phyloP scores from a whole-genome alignment of 73 alveolate species.

The Uronychia setigera region DNA sequence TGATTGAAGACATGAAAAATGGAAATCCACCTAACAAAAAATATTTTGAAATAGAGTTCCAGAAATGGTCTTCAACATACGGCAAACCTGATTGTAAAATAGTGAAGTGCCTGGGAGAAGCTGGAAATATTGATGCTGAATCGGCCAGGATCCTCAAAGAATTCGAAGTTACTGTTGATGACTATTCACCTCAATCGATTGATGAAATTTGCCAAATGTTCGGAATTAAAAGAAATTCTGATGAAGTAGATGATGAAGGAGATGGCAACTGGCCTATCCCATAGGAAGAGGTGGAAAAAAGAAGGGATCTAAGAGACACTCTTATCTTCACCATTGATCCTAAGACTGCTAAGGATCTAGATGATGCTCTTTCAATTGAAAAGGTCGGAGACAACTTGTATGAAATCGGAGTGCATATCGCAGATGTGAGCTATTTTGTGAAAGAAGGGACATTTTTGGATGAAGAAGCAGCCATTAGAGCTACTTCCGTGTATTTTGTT shows the following conservation, averaged over 20 bases:
- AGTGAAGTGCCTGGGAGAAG: slow-evolving; percentile 41
- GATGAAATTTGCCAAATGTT: slow-evolving; percentile 16
- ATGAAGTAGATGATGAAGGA: slow-evolving; percentile 29
- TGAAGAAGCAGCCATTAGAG: slow-evolving; percentile 84
- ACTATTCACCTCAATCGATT: slow-evolving; percentile 27
- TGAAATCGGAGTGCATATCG: slow-evolving; percentile 97
- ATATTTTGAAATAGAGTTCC: slow-evolving; percentile 24
- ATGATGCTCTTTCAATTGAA: slow-evolving; percentile 90
- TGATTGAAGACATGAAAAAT: slow-evolving; percentile 13
- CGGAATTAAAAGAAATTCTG: slow-evolving; percentile 34
- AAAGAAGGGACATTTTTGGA: slow-evolving; percentile 78
- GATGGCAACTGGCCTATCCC: slow-evolving; percentile 63
- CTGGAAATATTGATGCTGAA: slow-evolving; percentile 68
- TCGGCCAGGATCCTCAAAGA: slow-evolving; percentile 43
- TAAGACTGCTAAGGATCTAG: slow-evolving; percentile 92
- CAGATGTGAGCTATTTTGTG: slow-evolving; percentile 93
- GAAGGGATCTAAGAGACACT: slow-evolving; percentile 85
- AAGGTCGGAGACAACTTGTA: slow-evolving; percentile 67
- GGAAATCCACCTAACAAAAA: slow-evolving; percentile 31
- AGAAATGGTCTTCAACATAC: slow-evolving; percentile 15
- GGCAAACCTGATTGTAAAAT: slow-evolving; percentile 36
- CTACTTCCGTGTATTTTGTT: slow-evolving; percentile 93
- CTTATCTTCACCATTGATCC: slow-evolving; percentile 95
- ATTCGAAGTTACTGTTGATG: slow-evolving; percentile 44
- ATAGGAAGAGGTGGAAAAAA: slow-evolving; percentile 56